Base-by-base conservation (phyloP, 306 rosid genomes). In the Fragaria nilgerrensis region DNA sequence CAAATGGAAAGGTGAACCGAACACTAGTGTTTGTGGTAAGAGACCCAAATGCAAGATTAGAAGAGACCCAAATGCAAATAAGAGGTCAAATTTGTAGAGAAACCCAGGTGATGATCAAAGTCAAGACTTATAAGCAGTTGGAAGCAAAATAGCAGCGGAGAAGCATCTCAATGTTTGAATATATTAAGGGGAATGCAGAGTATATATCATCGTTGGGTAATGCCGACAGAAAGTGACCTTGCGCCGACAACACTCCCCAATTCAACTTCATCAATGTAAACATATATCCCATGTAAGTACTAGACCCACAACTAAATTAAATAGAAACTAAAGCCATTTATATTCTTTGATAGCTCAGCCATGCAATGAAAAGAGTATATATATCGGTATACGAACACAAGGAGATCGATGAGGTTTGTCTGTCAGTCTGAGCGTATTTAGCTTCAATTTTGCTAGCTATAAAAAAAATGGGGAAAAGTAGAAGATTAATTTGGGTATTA, bases 161-260 rank as follows among this genome's bases (percentile, higher is more conserved):
- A 83, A 84, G 45, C 53, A 76, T 39, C 86, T 39, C 86, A 65
- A 73, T 14, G 73, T 85, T 82, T 49, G 73, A 82, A 39, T 39
- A 39, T 70, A 83, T 59, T 78, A 80, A 83, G 41, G 79, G 79
- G 47, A 82, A 75, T 66, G 75, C 83, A 80, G 47, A 68, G 25
- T 78, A 56, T 79, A 49, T 50, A 80, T 83, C 85, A 78, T 88
- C 81, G 90, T 80, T 84, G 88, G 88, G 80, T 79, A 86, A 89
- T 86, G 88, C 91, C 91, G 89, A 90, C 96, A 90, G 97, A 93
- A 90, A 90, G 92, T 85, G 92, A 90, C 94, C 88, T 84, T 68
- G 88, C 92, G 92, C 96, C 92, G 94, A 93, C 92, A 93, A 82
- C 79, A 79, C 84, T 75, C 77, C 62, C 78, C 85, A 87, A 83